phyloP scores from a whole-genome alignment of 176 grass and related monocot genomes.

The Thalia dealbata region DNA sequence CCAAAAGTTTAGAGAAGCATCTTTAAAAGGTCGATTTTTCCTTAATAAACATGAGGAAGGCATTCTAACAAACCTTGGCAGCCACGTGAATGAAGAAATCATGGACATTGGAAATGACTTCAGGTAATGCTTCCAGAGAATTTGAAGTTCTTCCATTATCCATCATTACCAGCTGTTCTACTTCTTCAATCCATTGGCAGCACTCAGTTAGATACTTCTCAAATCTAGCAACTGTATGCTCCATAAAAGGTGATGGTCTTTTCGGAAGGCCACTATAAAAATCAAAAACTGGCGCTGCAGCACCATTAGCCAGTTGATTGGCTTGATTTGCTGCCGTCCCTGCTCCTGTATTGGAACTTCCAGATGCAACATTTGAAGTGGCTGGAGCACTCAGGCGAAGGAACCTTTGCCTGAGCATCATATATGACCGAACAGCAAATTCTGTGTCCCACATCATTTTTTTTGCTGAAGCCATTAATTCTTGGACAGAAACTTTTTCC shows the following conservation, averaged over 20 bases:
- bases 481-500: conserved; percentile 47
- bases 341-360: neutral
- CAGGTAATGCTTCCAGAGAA: conserved; percentile 47
- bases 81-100: conserved; percentile 86
- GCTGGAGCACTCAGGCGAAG: conserved; percentile 22
- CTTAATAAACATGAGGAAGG: neutral
- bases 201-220: conserved; percentile 53
- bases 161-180: conserved; percentile 62
- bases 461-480: conserved; percentile 35
- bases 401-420: conserved; percentile 42
- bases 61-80: conserved; percentile 50
- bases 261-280: conserved; percentile 41
- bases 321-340: conserved; percentile 4
- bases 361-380: conserved; percentile 28
- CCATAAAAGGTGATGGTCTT: conserved; percentile 58
- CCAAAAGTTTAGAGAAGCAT: neutral
- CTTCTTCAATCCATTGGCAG: conserved; percentile 48
- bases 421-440: conserved; percentile 51
- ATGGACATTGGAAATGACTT: conserved; percentile 65
- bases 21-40: neutral
- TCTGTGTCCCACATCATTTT: conserved; percentile 46
- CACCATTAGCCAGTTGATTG: conserved; percentile 32
- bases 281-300: conserved; percentile 27
- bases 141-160: conserved; percentile 38
- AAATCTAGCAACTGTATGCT: conserved; percentile 47